Evolutionary conservation across 305 asterid genomes (phyloP), one percentile per base, ranked within the genome.

Genomic region (Ilex paraguariensis): DNA sequence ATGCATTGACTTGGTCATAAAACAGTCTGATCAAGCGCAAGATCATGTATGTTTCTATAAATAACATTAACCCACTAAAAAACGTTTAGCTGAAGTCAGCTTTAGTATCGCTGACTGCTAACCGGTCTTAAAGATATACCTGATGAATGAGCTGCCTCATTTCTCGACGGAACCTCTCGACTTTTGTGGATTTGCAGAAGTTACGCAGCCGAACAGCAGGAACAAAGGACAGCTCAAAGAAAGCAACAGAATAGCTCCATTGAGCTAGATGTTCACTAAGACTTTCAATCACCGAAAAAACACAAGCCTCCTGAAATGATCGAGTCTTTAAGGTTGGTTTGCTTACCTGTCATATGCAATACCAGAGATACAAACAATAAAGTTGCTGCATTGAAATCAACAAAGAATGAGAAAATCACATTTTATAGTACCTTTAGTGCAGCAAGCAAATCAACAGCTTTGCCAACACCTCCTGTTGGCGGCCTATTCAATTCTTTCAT

Each of bases 301-400:
- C 91, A 77, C 96, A 92, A n/a, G 82, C 83, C 84, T 89, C 97
- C 75, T 92, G 98, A 75, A 82, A 92, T 69, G 96, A 83, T 69
- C 93, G 77, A 31, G 98, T 87, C 75, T 90, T 87, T 82, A 92
- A 68, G 33, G 82, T 73, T 21, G 89, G 54, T 74, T 92, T 90
- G 74, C 89, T 82, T 63, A 87, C 97, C 98, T 92, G 76, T 56
- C 57, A 46, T 11, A 59, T 61, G 31, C 52, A 61, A 58, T 49
- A 36, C 14, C 16, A 64, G 36, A 54, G 63, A 51, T 57, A 36
- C 9, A 36, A 36, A 36, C 59, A 30, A 16, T 28, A 49, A 40
- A 39, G 10, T 59, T 11, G 13, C 64, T 15, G 17, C 48, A 16
- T 5, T 36, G 42, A 5, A 8, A 36, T 36, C 54, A 36, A 61